A percentile compares a stretch with the other conserved stretches of the same genome.
Evolutionary conservation across 257 asterid genomes (phyloP).

Genomic region (Fraxinus americana): DNA sequence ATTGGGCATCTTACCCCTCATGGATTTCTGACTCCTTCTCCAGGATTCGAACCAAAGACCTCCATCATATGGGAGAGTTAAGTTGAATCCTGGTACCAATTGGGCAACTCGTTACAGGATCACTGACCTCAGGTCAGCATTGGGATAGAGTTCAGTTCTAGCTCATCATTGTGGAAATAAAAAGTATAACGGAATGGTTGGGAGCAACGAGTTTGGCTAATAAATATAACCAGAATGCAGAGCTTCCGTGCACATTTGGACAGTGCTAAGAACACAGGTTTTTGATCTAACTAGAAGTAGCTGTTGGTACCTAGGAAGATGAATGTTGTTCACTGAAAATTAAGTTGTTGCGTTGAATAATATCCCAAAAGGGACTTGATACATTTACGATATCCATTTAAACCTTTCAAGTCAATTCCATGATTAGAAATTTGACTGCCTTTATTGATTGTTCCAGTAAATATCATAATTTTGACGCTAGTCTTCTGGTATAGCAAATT

Average conservation of each 20-base stretch:
- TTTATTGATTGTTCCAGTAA: neutral
- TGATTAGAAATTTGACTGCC: neutral
- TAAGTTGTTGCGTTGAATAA: neutral
- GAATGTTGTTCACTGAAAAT: neutral
- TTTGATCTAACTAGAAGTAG: neutral
- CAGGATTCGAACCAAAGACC: too few species aligned
- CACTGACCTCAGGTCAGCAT: neutral
- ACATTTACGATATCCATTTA: neutral
- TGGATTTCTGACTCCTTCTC: too few species aligned
- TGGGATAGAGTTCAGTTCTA: neutral
- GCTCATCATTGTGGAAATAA: neutral
- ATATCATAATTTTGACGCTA: slow-evolving; percentile 2
- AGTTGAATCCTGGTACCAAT: too few species aligned
- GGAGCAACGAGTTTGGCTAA: neutral
- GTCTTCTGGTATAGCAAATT: slow-evolving; percentile 7
- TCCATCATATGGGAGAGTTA: too few species aligned
- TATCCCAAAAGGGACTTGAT: neutral
- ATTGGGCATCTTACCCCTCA: too few species aligned
- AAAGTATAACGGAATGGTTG: neutral
- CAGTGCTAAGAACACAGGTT: neutral
- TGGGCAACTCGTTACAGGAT: too few species aligned
- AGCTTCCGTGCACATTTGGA: neutral
- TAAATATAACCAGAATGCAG: neutral
- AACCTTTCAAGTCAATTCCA: neutral
- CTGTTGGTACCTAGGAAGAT: neutral